These are phyloP conservation scores for Rhododendron ovatum DNA, from an alignment of 148 eudicot species.

Conservation along the genomic window DNA sequence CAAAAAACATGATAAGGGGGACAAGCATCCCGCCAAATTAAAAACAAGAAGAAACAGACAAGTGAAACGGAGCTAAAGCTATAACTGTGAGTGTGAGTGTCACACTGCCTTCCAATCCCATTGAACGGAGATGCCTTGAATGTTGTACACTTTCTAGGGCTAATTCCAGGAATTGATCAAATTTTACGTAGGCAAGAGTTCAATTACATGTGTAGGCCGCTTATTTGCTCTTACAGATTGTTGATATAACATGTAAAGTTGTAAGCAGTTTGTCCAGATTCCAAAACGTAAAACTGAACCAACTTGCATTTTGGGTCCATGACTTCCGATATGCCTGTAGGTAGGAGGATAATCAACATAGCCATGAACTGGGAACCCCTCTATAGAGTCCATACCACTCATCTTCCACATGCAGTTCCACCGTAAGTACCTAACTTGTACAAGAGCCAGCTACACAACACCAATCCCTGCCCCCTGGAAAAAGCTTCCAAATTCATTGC, in stretches of 20 bases:
- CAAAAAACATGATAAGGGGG: not conserved
- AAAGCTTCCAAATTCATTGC: not conserved
- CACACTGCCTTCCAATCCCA: not conserved
- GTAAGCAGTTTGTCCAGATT: not conserved
- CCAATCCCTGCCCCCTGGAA: not conserved
- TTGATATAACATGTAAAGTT: not conserved
- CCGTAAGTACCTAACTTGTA: not conserved
- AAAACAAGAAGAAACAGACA: not conserved
- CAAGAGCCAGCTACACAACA: not conserved
- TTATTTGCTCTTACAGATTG: not conserved
- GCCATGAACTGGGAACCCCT: not conserved
- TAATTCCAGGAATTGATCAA: not conserved
- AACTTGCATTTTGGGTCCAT: not conserved
- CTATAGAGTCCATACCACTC: not conserved
- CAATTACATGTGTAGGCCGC: not conserved
- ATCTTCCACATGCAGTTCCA: not conserved
- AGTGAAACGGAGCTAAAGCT: not conserved
- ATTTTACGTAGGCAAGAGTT: not conserved
- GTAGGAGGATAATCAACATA: not conserved
- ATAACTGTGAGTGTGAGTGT: not conserved
- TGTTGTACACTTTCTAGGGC: not conserved
- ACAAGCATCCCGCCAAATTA: not conserved
- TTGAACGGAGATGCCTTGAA: not conserved
- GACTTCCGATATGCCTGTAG: not conserved
- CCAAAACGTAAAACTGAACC: not conserved